These are phyloP conservation scores for Cymodocea nodosa DNA, from an alignment of 116 monocot genomes.

Conservation along the genomic window DNA sequence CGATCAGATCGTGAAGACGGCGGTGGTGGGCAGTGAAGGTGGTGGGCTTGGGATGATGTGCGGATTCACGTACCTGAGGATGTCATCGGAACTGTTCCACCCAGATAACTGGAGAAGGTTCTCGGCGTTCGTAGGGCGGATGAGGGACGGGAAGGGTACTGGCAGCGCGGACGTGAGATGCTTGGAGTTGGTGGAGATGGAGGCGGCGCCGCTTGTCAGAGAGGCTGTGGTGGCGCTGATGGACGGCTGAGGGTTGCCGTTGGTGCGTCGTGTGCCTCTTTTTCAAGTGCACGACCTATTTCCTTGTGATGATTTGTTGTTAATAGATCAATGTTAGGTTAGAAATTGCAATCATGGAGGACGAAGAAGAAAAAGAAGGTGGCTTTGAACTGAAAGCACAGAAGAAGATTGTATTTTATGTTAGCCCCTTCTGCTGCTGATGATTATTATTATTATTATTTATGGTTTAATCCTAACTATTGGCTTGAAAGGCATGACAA, in stretches of 20 bases:
- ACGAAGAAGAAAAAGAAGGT: too few relatives aligned
- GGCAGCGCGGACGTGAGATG: slow-evolving; percentile 10
- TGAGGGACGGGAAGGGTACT: slow-evolving; percentile 22
- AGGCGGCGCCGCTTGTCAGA: slow-evolving; percentile 43
- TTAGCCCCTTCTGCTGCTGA: too few relatives aligned
- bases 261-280: neutral
- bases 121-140: slow-evolving; percentile 61
- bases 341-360: too few relatives aligned
- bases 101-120: slow-evolving; percentile 72
- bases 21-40: slow-evolving; percentile 11
- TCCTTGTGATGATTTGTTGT: too few relatives aligned
- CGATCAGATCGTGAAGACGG: slow-evolving; percentile 49
- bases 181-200: slow-evolving; percentile 43
- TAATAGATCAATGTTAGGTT: too few relatives aligned
- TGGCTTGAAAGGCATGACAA: too few relatives aligned
- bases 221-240: slow-evolving; percentile 34
- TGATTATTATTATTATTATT: too few relatives aligned
- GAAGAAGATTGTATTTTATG: too few relatives aligned
- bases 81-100: slow-evolving; percentile 54
- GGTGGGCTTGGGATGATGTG: slow-evolving; percentile 27
- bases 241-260: slow-evolving; percentile 11
- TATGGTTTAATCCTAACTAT: too few relatives aligned
- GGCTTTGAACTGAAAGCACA: too few relatives aligned
- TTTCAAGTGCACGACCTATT: neutral
- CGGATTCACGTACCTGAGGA: slow-evolving; percentile 77